Percentiles rank a stretch among this genome's conserved stretches.
phyloP scores from a whole-genome alignment of 116 monocot genomes.

The Papilionanthe hybrid region DNA sequence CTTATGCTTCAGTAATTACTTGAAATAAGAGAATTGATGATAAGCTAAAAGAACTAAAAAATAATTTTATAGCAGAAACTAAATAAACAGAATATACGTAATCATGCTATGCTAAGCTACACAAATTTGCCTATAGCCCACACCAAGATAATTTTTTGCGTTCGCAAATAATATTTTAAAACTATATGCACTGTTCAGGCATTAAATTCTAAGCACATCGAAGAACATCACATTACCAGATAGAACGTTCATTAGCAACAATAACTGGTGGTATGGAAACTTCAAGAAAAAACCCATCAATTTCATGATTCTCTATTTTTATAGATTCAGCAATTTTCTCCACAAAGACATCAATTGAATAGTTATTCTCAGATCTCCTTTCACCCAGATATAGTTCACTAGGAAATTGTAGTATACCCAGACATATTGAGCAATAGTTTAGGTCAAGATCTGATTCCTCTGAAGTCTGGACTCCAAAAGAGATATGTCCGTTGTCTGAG shows the following conservation, averaged over 20 bases:
- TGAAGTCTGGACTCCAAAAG: constrained; percentile 5
- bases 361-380: constrained; percentile 11
- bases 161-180: too few relatives aligned
- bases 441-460: constrained; percentile 14
- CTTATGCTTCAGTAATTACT: not conserved
- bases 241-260: constrained; percentile 72
- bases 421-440: constrained; percentile 60
- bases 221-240: constrained; percentile 38
- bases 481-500: constrained; percentile 12
- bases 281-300: constrained; percentile 71
- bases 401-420: constrained; percentile 66
- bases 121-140: too few relatives aligned
- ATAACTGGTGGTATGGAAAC: constrained; percentile 65
- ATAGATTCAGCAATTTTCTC: constrained; percentile 24
- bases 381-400: constrained; percentile 15
- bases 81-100: not conserved
- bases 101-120: not conserved
- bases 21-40: not conserved
- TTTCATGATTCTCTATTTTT: constrained; percentile 34
- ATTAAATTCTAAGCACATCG: not conserved
- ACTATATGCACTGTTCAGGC: not conserved
- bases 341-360: constrained; percentile 32
- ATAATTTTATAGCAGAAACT: too few relatives aligned
- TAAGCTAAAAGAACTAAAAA: not conserved
- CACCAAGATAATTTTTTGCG: too few relatives aligned